A percentile compares a stretch with the other conserved stretches of the same genome.
phyloP scores from a whole-genome alignment of 2,329 filamentous ascomycete species.

The Annulohypoxylon truncatum region DNA sequence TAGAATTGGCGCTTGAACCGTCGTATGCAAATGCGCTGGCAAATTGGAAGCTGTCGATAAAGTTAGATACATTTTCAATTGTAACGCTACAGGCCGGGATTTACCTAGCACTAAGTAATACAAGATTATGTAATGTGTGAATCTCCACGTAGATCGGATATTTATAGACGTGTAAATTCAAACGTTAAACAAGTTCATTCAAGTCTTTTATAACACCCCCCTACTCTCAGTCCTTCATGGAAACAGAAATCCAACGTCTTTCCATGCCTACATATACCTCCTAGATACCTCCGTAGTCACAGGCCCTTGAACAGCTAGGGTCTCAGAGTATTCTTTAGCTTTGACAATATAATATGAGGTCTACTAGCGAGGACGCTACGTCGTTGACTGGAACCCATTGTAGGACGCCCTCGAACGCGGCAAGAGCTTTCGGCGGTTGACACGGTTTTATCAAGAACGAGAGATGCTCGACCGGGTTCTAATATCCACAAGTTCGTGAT shows the following conservation, averaged over 20 bases:
- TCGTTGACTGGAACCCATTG: constrained; percentile 60
- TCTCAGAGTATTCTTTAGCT: constrained; percentile 37
- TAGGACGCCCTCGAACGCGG: constrained; percentile 54
- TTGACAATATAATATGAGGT: constrained; percentile 43
- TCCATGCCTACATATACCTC: constrained; percentile 39
- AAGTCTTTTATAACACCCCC: background rate
- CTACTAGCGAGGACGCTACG: constrained; percentile 41
- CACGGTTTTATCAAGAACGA: constrained; percentile 61
- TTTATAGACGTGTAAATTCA: background rate
- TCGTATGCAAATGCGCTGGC: background rate
- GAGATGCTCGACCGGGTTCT: constrained; percentile 66
- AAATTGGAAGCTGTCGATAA: background rate
- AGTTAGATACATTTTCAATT: background rate
- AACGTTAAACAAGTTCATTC: background rate
- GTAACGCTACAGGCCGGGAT: background rate
- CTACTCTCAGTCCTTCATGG: background rate
- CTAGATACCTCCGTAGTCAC: constrained; percentile 30
- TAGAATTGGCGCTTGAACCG: background rate
- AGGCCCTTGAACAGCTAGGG: constrained; percentile 25
- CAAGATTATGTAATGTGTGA: background rate
- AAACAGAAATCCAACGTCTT: constrained; percentile 34
- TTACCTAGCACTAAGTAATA: background rate
- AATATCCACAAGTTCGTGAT: constrained; percentile 60
- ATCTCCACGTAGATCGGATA: background rate
- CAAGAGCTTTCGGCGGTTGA: constrained; percentile 57